These are phyloP conservation scores for Blastocystis sp. DNA, from an alignment of 352 stramenopile genomes.

Conservation along the genomic window DNA sequence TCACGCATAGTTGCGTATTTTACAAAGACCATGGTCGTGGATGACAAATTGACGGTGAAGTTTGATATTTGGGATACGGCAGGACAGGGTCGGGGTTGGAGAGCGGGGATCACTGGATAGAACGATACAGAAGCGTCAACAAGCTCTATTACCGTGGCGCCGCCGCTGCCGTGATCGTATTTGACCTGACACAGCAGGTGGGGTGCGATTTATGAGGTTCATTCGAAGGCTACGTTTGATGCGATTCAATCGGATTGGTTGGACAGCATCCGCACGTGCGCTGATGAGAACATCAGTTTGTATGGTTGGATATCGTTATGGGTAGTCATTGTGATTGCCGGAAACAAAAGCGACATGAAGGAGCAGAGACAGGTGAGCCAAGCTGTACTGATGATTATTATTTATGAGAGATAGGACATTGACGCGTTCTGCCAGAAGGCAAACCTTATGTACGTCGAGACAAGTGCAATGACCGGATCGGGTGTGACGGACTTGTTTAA, in stretches of 20 bases:
- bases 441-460: conserved; percentile 59
- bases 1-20: conserved; percentile 65
- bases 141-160: conserved; percentile 68
- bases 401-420: too few species aligned
- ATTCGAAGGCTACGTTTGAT: conserved; percentile 58
- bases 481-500: conserved; percentile 57
- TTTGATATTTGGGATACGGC: conserved; percentile 70
- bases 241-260: conserved; percentile 64
- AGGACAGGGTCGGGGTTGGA: conserved; percentile 20
- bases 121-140: conserved; percentile 65
- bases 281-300: conserved; percentile 62
- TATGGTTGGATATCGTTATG: background rate
- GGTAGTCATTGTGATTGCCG: conserved; percentile 64
- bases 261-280: conserved; percentile 51
- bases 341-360: conserved; percentile 66
- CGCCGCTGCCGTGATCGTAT: conserved; percentile 61
- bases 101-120: background rate
- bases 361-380: conserved; percentile 16
- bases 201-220: background rate
- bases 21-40: conserved; percentile 65
- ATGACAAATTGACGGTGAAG: conserved; percentile 67
- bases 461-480: conserved; percentile 33
- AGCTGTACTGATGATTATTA: conserved; percentile 28
- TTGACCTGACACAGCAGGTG: conserved; percentile 63
- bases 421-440: conserved; percentile 47